Evolutionary conservation across 1,139 yeast species (phyloP), one percentile per base, ranked within the genome.

Genomic region (Hanseniaspora uvarum): DNA sequence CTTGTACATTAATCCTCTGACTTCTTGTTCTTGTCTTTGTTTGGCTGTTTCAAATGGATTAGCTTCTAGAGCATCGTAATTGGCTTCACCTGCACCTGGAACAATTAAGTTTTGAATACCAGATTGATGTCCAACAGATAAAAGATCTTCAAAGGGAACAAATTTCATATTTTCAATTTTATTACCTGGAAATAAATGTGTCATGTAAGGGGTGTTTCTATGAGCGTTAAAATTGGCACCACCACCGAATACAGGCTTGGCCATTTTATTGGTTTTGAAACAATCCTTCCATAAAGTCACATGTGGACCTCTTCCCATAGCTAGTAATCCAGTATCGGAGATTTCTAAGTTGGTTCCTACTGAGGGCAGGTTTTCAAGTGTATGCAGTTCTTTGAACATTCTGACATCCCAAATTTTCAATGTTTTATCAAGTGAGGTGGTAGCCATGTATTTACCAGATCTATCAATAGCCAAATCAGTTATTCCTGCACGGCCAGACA

Each of bases 21-120:
- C 95, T 73, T 94, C 98, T 55, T 79, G 77, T 71, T 92, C 94
- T 69, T 92, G 95, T 73, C 98, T 83, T 70, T 89, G 96, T 67
- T 86, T 84, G 49, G 88, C 82, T 23, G 94, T 79, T 70, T 87
- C 95, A 71, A 77, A 94, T 58, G 98, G 98, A 69, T 94, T 94
- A 63, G 83, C 70, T 69, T 94, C 98, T 64, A 88, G 72, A 2
- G 98, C 89, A 72, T 94, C 99, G 66, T 79, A 89, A 70, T 94
- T 94, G 58, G 98, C 96, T 71, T 94, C 98, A 73, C 98, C 99
- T 51, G 97, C 74, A 39, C 99, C 99, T 38, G 99, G 98, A 56
- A 92, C 77, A 60, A 94, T 84, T 56, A 94, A 63, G 23, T 94
- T 83, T 26, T 83, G 79, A 54, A 88, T 75, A 24, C 97, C 96